Evolutionary conservation across 75 land plant species (phyloP), one percentile per base, ranked within the genome.

Genomic region (Adiantum capillusveneris): DNA sequence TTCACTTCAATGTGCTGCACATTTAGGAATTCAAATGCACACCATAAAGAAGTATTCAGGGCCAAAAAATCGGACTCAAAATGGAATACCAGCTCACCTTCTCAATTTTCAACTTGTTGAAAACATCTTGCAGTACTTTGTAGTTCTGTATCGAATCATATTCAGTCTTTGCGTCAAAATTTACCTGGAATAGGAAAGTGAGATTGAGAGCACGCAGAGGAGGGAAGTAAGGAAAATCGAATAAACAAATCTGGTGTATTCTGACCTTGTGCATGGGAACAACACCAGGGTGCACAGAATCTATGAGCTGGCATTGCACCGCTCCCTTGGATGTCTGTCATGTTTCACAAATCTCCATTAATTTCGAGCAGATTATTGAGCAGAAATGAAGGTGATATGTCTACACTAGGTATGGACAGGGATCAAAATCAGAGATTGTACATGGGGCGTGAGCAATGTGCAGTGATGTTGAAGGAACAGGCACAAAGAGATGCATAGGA

Each of bases 81-180:
- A n/a, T n/a, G n/a, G n/a, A 39, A 6, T 60, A 20, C 14, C 0
- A 60, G 25, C 20, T 60, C 53, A 69, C 72, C 72, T 69, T 69
- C 13, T 31, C 37, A 37, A 69, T 69, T 19, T 55, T 53, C n/a
- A 69, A 71, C 59, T 69, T 69, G 59, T 69, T 69, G 57, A 69
- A 69, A 29, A 65, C 72, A 25, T 69, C 72, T 45, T 69, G 97
- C 2, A 91, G 84, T 25, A 92, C 82, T 66, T 92, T 92, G 68
- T 92, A 92, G 64, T 92, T 92, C 76, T 92, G 95, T 43, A 85
- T 88, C 90, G 82, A 82, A 24, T 92, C 97, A 59, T 92, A 92
- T 68, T 92, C 97, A 7, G 68, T 80, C 66, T 85, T 92, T 22
- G 97, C 95, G 49, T 85, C 95, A 59, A 69, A 68, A 56, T 72